Evolutionary conservation across 169 alveolate genomes (phyloP).

Genomic region (Besnoitia besnoiti): DNA sequence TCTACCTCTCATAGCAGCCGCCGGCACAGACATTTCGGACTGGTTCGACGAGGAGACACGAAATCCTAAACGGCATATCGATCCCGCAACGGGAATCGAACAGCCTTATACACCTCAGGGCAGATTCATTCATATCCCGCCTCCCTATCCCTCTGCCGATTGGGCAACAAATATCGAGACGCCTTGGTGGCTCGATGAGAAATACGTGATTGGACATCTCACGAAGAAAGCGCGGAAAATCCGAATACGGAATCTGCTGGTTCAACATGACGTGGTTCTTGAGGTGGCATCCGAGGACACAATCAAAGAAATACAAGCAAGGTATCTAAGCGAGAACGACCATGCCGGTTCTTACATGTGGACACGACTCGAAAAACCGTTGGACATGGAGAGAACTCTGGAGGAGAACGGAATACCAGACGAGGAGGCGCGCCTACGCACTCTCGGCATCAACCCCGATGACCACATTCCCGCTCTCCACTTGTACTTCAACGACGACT

Average conservation of each 20-base stretch:
- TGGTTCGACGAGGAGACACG: constrained; percentile 89
- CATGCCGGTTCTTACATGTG: constrained; percentile 91
- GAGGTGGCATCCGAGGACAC: constrained; percentile 83
- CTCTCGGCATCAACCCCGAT: constrained; percentile 83
- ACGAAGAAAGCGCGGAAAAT: constrained; percentile 81
- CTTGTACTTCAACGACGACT: constrained; percentile 89
- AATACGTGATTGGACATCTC: constrained; percentile 82
- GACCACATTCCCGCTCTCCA: constrained; percentile 89
- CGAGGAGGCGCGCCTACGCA: constrained; percentile 71
- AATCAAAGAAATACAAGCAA: constrained; percentile 82
- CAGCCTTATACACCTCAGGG: neutral
- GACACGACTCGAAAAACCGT: constrained; percentile 85
- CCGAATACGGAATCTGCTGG: constrained; percentile 83
- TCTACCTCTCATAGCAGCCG: constrained; percentile 88
- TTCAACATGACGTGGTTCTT: constrained; percentile 83
- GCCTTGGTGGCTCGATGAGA: constrained; percentile 87
- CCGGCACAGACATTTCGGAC: constrained; percentile 91
- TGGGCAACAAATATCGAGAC: constrained; percentile 62
- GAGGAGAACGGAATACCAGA: constrained; percentile 85
- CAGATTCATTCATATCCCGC: constrained; percentile 26
- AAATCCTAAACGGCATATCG: constrained; percentile 87
- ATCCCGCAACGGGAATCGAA: constrained; percentile 79
- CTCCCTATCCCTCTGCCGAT: constrained; percentile 28
- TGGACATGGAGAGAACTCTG: constrained; percentile 87
- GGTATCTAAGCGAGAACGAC: constrained; percentile 82